Evolutionary conservation across 805 yeast genomes (phyloP).

Genomic region (Lachancea nothofagi): DNA sequence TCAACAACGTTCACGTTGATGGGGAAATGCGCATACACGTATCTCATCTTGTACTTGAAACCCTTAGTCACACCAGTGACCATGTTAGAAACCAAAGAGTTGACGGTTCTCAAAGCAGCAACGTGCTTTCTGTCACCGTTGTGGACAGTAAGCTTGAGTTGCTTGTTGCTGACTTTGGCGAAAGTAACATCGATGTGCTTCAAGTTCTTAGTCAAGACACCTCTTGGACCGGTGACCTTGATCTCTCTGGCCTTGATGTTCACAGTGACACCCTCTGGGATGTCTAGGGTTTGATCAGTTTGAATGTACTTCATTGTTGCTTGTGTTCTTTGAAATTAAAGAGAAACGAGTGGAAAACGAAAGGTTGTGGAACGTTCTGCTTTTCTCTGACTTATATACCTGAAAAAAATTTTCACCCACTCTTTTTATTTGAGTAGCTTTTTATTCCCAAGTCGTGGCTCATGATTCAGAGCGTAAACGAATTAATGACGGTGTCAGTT

Average conservation of each 20-base stretch:
- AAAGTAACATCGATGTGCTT: conserved; percentile 96
- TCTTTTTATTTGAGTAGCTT: too few species aligned
- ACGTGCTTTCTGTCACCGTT: conserved; percentile 99
- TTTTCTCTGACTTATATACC: background rate
- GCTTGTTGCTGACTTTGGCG: conserved; percentile 64
- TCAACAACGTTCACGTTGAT: conserved; percentile 92
- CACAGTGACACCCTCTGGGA: conserved; percentile 92
- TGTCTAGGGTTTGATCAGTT: conserved; percentile 74
- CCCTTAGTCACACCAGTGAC: conserved; percentile 99
- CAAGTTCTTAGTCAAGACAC: conserved; percentile 82
- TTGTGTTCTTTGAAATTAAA: background rate
- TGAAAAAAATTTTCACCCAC: conserved; percentile 8
- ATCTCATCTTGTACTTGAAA: conserved; percentile 99
- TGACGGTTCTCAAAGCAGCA: conserved; percentile 98
- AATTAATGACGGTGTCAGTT: too few species aligned
- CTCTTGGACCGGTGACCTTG: conserved; percentile 97
- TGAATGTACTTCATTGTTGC: conserved; percentile 69
- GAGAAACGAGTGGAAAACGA: background rate
- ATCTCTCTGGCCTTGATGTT: conserved; percentile 85
- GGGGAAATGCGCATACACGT: conserved; percentile 99
- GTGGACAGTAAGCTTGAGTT: conserved; percentile 86
- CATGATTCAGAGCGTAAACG: too few species aligned
- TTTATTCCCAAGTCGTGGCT: too few species aligned
- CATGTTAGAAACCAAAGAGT: conserved; percentile 89
- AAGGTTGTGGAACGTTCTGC: background rate